Evolutionary conservation across 2,329 filamentous ascomycete species (phyloP), one percentile per base, ranked within the genome.

Genomic region (Cryphonectria japonica): DNA sequence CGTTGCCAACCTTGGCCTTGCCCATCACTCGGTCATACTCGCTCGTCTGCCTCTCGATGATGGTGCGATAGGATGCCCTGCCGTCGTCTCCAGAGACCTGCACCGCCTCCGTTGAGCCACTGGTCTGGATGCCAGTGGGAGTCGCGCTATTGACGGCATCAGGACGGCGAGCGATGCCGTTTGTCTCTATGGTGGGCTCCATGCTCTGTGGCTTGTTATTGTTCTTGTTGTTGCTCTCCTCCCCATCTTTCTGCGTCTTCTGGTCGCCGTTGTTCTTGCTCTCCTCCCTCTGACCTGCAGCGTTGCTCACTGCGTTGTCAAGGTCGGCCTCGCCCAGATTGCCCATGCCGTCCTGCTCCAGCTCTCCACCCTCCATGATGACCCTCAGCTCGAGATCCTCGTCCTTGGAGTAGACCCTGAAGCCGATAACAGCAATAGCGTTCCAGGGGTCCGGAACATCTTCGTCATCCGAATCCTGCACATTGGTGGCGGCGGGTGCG

Each of bases 361-460:
- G 80, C 74, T 84, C 82, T 34, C 85, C 86, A 54, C 86, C 86
- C 76, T 88, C 86, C 79, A 88, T 84, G 29, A 89, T 85, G 16
- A 87, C 84, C 52, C 83, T 82, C n/a, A 89, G 78, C 77, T 87
- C 83, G 2, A 89, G 80, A 43, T 82, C 79, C 61, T 85, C 83
- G 76, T 90, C 82, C 75, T 86, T 87, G 76, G 86, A 84, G 77
- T 90, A 91, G 7, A 91, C 85, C 5, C 88, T 84, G 67, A 91
- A 80, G 0, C 89, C 88, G 0, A 91, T 84, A 26, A 90, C 86
- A 67, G 85, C 87, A 62, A 91, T 84, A 4, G 89, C 88, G 76
- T 91, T 90, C 89, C 89, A 91, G 1, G 87, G 86, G 34, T 87
- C 84, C 34, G 83, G 78, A 75, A 83, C 81, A 73, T 87, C 84